Evolutionary conservation across 2,329 filamentous ascomycete genomes (phyloP).

Genomic region (Colletotrichum agaves): DNA sequence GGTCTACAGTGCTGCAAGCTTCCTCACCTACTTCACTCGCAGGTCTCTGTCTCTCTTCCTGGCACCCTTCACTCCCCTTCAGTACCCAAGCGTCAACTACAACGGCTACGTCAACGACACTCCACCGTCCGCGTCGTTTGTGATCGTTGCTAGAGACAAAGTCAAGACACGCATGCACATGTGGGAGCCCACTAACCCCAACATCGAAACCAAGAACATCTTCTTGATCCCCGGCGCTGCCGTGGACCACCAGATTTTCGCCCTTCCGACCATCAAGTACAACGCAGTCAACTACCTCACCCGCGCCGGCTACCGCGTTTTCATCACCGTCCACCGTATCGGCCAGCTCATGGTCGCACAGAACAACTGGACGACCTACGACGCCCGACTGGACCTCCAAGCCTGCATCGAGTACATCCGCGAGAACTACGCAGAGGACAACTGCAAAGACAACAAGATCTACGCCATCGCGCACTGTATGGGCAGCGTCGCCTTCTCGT

Average conservation of each 20-base stretch:
- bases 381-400: constrained; percentile 67
- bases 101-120: constrained; percentile 65
- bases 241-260: constrained; percentile 72
- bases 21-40: constrained; percentile 66
- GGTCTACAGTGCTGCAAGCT: constrained; percentile 57
- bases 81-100: constrained; percentile 62
- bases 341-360: constrained; percentile 62
- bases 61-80: constrained; percentile 64
- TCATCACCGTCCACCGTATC: constrained; percentile 67
- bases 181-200: constrained; percentile 62
- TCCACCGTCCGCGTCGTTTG: constrained; percentile 52
- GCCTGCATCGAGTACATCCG: constrained; percentile 67
- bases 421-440: constrained; percentile 44
- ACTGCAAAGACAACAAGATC: constrained; percentile 49
- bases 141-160: constrained; percentile 63
- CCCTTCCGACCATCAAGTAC: constrained; percentile 70
- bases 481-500: constrained; percentile 68
- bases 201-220: constrained; percentile 57
- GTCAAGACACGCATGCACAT: constrained; percentile 64
- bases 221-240: constrained; percentile 72
- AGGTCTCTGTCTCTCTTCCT: constrained; percentile 65
- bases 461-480: constrained; percentile 73
- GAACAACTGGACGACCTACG: constrained; percentile 67
- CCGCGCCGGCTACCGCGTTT: constrained; percentile 69
- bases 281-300: constrained; percentile 73